Conservation (phyloP, 2,329 filamentous ascomycete genomes). For the Xylaria sp. region DNA sequence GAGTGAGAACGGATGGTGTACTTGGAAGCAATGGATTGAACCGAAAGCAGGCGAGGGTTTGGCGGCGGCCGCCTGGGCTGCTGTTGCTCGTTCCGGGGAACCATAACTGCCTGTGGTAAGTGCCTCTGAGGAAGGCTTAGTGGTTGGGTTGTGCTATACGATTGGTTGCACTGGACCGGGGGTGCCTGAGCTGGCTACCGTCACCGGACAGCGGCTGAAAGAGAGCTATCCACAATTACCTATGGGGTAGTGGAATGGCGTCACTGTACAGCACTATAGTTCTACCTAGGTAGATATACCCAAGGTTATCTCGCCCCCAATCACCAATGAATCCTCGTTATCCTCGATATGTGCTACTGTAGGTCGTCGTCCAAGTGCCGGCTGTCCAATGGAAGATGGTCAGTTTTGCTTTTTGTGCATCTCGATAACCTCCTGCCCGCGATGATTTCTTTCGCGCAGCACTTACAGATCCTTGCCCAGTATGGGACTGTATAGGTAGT, state of each 20-base stretch:
- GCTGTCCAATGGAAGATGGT: not conserved
- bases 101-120: slow-evolving; percentile 44
- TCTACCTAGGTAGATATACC: not conserved
- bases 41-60: slow-evolving; percentile 60
- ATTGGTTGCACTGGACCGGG: slow-evolving; percentile 28
- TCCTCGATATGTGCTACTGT: slow-evolving; percentile 1
- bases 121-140: slow-evolving; percentile 2
- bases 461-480: slow-evolving; percentile 3
- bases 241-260: slow-evolving; percentile 5
- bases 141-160: slow-evolving; percentile 15
- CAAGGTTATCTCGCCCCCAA: not conserved
- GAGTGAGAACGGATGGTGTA: slow-evolving; percentile 68
- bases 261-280: slow-evolving; percentile 1
- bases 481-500: not conserved
- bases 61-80: slow-evolving; percentile 53
- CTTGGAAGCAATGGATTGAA: slow-evolving; percentile 64
- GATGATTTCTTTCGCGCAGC: not conserved
- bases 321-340: slow-evolving; percentile 11
- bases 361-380: not conserved
- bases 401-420: not conserved
- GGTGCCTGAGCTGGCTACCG: slow-evolving; percentile 7
- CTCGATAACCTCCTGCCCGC: not conserved
- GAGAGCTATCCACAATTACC: not conserved
- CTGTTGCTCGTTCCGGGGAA: slow-evolving; percentile 52
- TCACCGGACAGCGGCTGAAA: slow-evolving; percentile 6